These are phyloP conservation scores for Lactifluus pinguis DNA, from an alignment of 768 basidiomycete genomes.

Conservation along the genomic window DNA sequence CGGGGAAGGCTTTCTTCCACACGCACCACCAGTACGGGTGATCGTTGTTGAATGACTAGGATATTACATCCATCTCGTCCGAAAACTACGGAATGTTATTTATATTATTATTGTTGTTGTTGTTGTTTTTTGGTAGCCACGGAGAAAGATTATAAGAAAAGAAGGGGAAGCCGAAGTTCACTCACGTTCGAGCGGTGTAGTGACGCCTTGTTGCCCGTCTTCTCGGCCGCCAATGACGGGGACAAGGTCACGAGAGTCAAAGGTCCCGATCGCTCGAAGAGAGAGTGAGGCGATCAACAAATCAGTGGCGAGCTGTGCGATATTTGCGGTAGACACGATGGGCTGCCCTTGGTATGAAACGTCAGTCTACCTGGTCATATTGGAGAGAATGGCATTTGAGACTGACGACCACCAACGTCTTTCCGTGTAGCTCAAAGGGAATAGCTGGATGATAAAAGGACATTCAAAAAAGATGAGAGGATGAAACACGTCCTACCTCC, in stretches of 20 bases:
- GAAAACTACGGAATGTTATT: conserved; percentile 41
- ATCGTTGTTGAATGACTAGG: conserved; percentile 69
- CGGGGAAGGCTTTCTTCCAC: no score
- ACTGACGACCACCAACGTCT: conserved; percentile 13
- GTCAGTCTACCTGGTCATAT: background rate
- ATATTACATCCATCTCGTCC: conserved; percentile 41
- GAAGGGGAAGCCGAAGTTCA: conserved; percentile 29
- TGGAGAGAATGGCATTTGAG: background rate
- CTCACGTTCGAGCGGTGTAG: conserved; percentile 71
- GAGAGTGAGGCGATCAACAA: conserved; percentile 59
- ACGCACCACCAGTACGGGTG: conserved; percentile 66
- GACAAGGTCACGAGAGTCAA: conserved; percentile 54
- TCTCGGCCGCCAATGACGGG: conserved; percentile 72
- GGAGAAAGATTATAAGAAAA: background rate
- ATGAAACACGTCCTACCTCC: no score
- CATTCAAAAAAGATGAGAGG: background rate
- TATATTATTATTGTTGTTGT: no score
- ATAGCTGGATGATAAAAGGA: conserved; percentile 10
- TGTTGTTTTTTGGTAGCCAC: background rate
- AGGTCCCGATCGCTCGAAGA: conserved; percentile 49
- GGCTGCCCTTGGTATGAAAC: conserved; percentile 35
- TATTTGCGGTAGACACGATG: conserved; percentile 71
- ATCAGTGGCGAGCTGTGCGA: conserved; percentile 71
- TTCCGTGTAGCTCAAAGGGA: conserved; percentile 2
- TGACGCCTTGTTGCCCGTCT: conserved; percentile 48